A percentile compares a stretch with the other conserved stretches of the same genome.
These are phyloP conservation scores for Leccinum angustisporum DNA, from an alignment of 1,284 basidiomycete genomes.

Conservation along the genomic window DNA sequence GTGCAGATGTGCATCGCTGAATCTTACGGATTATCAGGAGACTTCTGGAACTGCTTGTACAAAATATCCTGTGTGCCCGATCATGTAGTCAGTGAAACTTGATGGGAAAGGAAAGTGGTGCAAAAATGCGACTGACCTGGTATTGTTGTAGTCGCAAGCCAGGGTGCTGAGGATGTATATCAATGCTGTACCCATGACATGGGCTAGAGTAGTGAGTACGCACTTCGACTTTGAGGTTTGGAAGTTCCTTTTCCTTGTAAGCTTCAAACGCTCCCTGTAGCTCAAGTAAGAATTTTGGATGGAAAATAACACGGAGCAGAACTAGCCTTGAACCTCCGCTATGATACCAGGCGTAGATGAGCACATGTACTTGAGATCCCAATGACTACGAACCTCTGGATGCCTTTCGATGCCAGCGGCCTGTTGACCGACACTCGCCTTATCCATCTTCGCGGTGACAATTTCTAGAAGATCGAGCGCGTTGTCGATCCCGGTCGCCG, in stretches of 20 bases:
- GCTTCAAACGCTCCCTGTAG: slow-evolving; percentile 84
- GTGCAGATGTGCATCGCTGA: slow-evolving; percentile 5
- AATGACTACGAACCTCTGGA: slow-evolving; percentile 74
- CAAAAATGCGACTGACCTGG: slow-evolving; percentile 46
- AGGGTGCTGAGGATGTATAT: slow-evolving; percentile 55
- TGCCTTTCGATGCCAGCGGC: slow-evolving; percentile 89
- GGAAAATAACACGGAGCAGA: not conserved
- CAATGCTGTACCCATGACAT: not conserved
- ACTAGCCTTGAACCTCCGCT: slow-evolving; percentile 82
- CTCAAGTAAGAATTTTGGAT: slow-evolving; percentile 5
- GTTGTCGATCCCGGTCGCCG: slow-evolving; percentile 89
- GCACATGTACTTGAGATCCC: slow-evolving; percentile 1
- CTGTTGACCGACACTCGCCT: slow-evolving; percentile 80
- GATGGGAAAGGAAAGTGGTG: slow-evolving; percentile 13
- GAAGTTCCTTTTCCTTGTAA: slow-evolving; percentile 87
- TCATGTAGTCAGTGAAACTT: slow-evolving; percentile 5
- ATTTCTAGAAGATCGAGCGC: slow-evolving; percentile 88
- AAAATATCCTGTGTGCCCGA: slow-evolving; percentile 55
- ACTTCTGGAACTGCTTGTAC: slow-evolving; percentile 86
- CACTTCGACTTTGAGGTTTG: slow-evolving; percentile 74
- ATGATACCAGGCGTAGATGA: slow-evolving; percentile 12
- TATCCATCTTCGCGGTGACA: slow-evolving; percentile 90
- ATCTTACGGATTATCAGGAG: slow-evolving; percentile 83
- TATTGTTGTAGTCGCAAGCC: slow-evolving; percentile 86
- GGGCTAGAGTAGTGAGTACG: slow-evolving; percentile 16